Percentiles rank a stretch among this genome's conserved stretches.
These are phyloP conservation scores for Aspergillus bombycis DNA, from an alignment of 2,329 filamentous ascomycete genomes.

Conservation along the genomic window DNA sequence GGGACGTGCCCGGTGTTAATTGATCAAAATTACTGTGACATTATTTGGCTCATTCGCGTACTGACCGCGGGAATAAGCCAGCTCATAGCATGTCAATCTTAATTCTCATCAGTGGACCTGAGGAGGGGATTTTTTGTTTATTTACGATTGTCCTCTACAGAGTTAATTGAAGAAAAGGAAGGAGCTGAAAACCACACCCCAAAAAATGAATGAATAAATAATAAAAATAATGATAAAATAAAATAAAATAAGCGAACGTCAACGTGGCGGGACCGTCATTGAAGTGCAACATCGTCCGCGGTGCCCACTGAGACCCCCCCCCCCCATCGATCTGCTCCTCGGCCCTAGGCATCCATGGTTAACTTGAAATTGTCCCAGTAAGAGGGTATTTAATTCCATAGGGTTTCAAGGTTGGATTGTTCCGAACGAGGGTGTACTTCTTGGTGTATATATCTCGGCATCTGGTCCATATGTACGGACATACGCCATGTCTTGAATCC, in stretches of 20 bases:
- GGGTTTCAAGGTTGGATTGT: neutral
- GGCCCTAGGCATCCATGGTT: neutral
- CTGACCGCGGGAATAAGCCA: neutral
- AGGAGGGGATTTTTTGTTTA: neutral
- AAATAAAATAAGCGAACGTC: neutral
- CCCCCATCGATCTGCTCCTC: neutral
- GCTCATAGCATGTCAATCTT: neutral
- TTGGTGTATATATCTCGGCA: neutral
- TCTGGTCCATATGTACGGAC: neutral
- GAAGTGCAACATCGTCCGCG: neutral
- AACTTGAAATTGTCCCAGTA: neutral
- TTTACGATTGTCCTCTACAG: neutral
- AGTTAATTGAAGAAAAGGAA: neutral
- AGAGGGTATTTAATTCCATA: too few species aligned
- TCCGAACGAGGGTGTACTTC: neutral
- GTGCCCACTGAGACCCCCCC: neutral
- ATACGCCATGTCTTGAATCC: neutral
- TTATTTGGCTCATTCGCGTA: neutral
- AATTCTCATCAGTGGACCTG: conserved; percentile 1
- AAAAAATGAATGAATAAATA: too few species aligned
- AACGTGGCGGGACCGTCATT: neutral
- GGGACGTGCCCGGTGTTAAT: neutral
- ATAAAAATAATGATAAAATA: too few species aligned
- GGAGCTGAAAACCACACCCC: too few species aligned
- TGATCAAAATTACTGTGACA: neutral